A percentile compares a stretch with the other conserved stretches of the same genome.
These are phyloP conservation scores for Hyaloscypha bicolor DNA, from an alignment of 495 filamentous ascomycete species.

Conservation along the genomic window DNA sequence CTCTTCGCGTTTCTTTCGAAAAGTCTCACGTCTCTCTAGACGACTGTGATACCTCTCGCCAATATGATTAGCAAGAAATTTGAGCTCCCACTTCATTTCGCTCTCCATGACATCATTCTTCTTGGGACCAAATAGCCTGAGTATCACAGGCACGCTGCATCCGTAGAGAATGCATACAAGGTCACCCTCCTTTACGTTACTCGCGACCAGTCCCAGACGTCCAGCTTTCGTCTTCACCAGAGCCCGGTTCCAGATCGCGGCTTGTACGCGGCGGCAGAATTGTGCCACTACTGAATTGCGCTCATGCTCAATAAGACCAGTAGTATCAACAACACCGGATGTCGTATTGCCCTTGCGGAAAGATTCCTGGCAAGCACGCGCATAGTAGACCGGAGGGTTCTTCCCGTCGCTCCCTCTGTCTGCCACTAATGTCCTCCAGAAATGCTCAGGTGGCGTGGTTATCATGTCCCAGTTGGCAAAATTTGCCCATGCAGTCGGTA, in stretches of 20 bases:
- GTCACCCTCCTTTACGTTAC: not conserved
- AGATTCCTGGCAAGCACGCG: not conserved
- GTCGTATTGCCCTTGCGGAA: not conserved
- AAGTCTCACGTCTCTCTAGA: not conserved
- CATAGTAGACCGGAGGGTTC: not conserved
- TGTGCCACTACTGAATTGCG: constrained; percentile 1
- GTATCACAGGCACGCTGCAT: not conserved
- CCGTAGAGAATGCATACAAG: constrained; percentile 4
- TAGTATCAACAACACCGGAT: not conserved
- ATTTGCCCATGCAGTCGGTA: not conserved
- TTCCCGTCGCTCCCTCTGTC: not conserved
- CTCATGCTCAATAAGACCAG: constrained; percentile 4
- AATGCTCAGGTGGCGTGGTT: constrained; percentile 3
- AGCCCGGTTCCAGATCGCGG: not conserved
- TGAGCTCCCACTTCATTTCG: constrained; percentile 13
- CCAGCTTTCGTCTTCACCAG: not conserved
- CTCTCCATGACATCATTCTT: constrained; percentile 1
- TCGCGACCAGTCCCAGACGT: not conserved
- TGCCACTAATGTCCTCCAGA: constrained; percentile 6
- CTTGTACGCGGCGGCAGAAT: constrained; percentile 6
- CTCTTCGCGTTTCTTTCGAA: constrained; percentile 3
- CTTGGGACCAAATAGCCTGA: not conserved
- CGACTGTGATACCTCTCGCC: constrained; percentile 7
- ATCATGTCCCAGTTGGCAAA: not conserved
- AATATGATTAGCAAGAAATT: constrained; percentile 8